These are phyloP conservation scores for Naganishia vaughanmartiniae DNA, from an alignment of 768 basidiomycete species.

Conservation along the genomic window DNA sequence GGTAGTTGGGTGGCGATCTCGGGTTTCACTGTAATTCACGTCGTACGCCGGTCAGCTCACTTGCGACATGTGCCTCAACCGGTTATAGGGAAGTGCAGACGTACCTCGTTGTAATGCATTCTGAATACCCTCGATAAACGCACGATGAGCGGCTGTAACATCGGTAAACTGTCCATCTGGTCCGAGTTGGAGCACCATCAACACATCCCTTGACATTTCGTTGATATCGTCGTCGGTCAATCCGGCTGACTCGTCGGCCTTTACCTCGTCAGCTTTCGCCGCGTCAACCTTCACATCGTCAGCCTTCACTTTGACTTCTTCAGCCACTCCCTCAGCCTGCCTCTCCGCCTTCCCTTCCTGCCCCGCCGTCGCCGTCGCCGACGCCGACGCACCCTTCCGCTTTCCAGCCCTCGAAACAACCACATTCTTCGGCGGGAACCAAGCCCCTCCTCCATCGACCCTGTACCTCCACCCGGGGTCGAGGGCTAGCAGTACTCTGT, in stretches of 20 bases:
- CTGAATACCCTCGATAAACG: background rate
- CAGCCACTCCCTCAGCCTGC: no score
- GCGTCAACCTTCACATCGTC: background rate
- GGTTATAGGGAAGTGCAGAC: background rate
- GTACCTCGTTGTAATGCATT: conserved; percentile 13
- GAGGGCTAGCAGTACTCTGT: conserved; percentile 38
- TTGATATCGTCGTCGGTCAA: conserved; percentile 4
- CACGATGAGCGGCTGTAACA: background rate
- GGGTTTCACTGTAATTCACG: conserved; percentile 14
- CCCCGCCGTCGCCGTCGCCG: background rate
- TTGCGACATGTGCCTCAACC: no score
- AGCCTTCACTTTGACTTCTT: no score
- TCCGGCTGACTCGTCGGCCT: background rate
- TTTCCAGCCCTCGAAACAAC: conserved; percentile 25
- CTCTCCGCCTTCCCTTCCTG: background rate
- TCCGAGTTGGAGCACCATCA: conserved; percentile 7
- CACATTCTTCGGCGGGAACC: conserved; percentile 20
- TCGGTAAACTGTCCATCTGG: conserved; percentile 2
- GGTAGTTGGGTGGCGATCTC: conserved; percentile 31
- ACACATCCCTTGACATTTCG: conserved; percentile 24
- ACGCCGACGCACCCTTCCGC: conserved; percentile 17
- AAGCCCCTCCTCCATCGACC: conserved; percentile 26
- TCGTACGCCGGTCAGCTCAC: no score
- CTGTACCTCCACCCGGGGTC: conserved; percentile 44
- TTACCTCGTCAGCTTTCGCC: background rate